Percentiles rank a stretch among this genome's conserved stretches.
phyloP scores from a whole-genome alignment of 495 filamentous ascomycete genomes.

The Aspergillus kassunensis region DNA sequence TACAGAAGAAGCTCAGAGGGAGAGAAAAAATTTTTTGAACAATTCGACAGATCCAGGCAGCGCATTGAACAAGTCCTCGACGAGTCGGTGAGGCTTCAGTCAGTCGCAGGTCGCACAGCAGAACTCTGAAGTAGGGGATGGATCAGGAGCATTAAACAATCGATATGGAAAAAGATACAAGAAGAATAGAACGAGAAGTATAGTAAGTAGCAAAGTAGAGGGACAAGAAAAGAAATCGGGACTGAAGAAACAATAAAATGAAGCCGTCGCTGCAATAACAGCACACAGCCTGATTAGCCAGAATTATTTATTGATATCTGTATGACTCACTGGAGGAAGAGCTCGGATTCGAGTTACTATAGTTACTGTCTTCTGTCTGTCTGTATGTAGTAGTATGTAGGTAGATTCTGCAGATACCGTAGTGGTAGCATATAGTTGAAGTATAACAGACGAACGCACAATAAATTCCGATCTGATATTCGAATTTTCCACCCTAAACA shows the following conservation, averaged over 20 bases:
- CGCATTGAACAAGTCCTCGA: no score
- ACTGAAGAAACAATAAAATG: conserved; percentile 2
- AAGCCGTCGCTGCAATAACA: conserved; percentile 9
- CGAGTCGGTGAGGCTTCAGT: conserved; percentile 25
- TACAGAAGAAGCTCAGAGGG: conserved; percentile 2
- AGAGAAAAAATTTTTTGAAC: conserved; percentile 3
- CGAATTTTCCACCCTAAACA: background rate
- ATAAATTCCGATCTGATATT: conserved; percentile 2
- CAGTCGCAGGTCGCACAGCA: conserved; percentile 12
- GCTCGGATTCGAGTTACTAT: background rate
- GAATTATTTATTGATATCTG: conserved; percentile 6
- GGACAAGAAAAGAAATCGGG: conserved; percentile 11
- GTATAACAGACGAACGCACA: conserved; percentile 5
- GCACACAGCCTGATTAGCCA: conserved; percentile 2
- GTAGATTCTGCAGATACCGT: no score
- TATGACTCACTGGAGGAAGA: conserved; percentile 5
- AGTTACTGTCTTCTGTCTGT: background rate
- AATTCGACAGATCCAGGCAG: conserved; percentile 6
- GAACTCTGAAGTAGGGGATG: background rate
- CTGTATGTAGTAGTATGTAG: background rate
- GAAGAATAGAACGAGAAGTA: conserved; percentile 4
- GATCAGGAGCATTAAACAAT: background rate
- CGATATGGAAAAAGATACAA: background rate
- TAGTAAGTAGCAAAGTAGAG: background rate
- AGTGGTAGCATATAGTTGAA: background rate